Conservation (phyloP, 2,329 filamentous ascomycete species). For the Ceratocystiopsis sp. region DNA sequence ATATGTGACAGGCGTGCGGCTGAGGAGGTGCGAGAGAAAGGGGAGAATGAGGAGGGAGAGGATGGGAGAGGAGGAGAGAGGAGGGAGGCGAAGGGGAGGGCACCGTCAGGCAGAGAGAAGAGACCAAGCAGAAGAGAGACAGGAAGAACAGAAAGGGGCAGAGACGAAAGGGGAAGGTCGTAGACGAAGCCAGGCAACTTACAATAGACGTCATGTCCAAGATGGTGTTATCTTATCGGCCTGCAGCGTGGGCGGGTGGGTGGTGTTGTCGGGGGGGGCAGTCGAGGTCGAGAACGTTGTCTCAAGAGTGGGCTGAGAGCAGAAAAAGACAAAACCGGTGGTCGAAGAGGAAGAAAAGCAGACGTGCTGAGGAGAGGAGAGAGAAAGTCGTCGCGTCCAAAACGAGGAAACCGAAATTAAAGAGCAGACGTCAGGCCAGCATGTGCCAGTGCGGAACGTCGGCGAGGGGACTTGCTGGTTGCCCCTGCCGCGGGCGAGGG, state of each 20-base stretch:
- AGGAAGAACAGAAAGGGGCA: not conserved
- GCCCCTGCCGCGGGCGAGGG: too few species aligned
- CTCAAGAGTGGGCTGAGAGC: not conserved
- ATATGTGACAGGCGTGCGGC: too few species aligned
- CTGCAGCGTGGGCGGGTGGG: not conserved
- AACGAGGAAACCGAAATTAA: too few species aligned
- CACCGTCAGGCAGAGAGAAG: not conserved
- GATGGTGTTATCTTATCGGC: conserved; percentile 9
- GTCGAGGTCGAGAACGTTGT: conserved; percentile 2
- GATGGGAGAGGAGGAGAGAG: too few species aligned
- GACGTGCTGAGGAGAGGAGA: too few species aligned
- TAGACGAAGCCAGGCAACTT: conserved; percentile 7
- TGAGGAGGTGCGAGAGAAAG: not conserved
- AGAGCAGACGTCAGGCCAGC: too few species aligned
- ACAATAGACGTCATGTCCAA: conserved; percentile 18
- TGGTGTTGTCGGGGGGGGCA: not conserved
- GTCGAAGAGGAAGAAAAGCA: too few species aligned
- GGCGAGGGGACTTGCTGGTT: too few species aligned
- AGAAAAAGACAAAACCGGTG: not conserved
- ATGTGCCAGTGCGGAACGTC: too few species aligned
- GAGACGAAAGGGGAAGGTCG: not conserved
- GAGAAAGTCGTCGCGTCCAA: too few species aligned
- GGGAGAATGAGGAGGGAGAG: not conserved
- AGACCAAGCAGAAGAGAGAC: conserved; percentile 2
- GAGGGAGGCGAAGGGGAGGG: too few species aligned